These are phyloP conservation scores for Drechslerella stenobrocha DNA, from an alignment of 2,329 filamentous ascomycete species.

Conservation along the genomic window DNA sequence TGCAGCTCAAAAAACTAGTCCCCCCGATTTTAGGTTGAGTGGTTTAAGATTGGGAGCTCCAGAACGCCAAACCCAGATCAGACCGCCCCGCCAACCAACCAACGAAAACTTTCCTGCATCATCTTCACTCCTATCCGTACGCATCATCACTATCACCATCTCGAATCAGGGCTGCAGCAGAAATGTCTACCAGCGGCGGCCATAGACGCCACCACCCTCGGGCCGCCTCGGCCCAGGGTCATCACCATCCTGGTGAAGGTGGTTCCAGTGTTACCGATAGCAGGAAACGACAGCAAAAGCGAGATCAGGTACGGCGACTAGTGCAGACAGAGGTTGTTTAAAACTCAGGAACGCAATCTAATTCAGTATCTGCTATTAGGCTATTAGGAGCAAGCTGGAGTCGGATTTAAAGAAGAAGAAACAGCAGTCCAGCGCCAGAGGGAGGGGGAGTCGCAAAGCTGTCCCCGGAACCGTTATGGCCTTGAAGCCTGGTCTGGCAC, in stretches of 20 bases:
- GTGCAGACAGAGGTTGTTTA: not conserved
- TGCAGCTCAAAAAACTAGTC: conserved; percentile 6
- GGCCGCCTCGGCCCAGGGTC: conserved; percentile 35
- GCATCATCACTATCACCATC: conserved; percentile 20
- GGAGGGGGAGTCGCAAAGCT: conserved; percentile 78
- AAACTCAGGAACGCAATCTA: conserved; percentile 18
- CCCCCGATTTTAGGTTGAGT: conserved; percentile 44
- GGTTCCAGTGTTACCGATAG: conserved; percentile 81
- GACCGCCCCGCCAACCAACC: conserved; percentile 45
- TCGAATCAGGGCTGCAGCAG: conserved; percentile 12
- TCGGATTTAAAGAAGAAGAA: conserved; percentile 98
- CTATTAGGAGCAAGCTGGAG: conserved; percentile 95
- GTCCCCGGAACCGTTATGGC: conserved; percentile 94
- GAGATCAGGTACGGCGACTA: conserved; percentile 81
- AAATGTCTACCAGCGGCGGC: conserved; percentile 44
- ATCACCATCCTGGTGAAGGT: conserved; percentile 22
- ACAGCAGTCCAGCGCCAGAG: conserved; percentile 69
- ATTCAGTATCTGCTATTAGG: conserved; percentile 61
- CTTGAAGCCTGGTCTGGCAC: conserved; percentile 88
- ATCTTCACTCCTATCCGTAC: conserved; percentile 27
- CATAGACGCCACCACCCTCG: conserved; percentile 13
- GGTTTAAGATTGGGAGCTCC: conserved; percentile 50
- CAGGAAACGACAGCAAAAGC: conserved; percentile 92
- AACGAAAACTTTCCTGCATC: conserved; percentile 39
- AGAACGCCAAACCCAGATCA: conserved; percentile 31